Evolutionary conservation across 257 asterid genomes (phyloP).

Genomic region (Euphrasia confusa): DNA sequence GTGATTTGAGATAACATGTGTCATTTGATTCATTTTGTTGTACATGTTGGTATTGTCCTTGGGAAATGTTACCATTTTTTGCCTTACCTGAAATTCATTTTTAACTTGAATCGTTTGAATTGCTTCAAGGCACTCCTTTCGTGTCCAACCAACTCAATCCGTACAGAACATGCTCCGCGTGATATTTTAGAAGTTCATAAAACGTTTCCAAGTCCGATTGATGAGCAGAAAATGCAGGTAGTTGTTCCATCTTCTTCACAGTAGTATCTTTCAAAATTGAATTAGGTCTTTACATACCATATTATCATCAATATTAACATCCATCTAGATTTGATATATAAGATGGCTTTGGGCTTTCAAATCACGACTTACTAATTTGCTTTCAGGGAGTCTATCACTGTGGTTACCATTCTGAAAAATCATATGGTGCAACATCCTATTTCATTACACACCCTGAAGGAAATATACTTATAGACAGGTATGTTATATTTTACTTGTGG

Average conservation of each 20-base stretch:
- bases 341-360: neutral
- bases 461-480: slow-evolving; percentile 74
- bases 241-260: slow-evolving; percentile 13
- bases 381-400: slow-evolving; percentile 66
- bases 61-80: neutral
- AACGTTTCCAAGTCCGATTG: slow-evolving; percentile 54
- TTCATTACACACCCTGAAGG: slow-evolving; percentile 56
- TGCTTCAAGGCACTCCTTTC: slow-evolving; percentile 54
- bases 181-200: slow-evolving; percentile 57
- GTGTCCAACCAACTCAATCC: slow-evolving; percentile 76
- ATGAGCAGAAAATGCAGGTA: slow-evolving; percentile 44
- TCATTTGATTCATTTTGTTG: slow-evolving; percentile 14
- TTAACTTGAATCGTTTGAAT: slow-evolving; percentile 17
- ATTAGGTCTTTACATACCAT: neutral
- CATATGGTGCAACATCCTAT: slow-evolving; percentile 65
- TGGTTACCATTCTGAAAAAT: slow-evolving; percentile 70
- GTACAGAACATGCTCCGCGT: slow-evolving; percentile 42
- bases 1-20: neutral
- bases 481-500: slow-evolving; percentile 5
- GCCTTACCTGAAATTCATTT: slow-evolving; percentile 12
- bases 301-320: neutral
- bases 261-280: slow-evolving; percentile 14
- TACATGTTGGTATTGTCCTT: slow-evolving; percentile 11
- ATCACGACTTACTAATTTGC: slow-evolving; percentile 14
- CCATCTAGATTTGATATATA: neutral